Conservation (phyloP, 139 green algal species). For the Picochlorum costavermella region DNA sequence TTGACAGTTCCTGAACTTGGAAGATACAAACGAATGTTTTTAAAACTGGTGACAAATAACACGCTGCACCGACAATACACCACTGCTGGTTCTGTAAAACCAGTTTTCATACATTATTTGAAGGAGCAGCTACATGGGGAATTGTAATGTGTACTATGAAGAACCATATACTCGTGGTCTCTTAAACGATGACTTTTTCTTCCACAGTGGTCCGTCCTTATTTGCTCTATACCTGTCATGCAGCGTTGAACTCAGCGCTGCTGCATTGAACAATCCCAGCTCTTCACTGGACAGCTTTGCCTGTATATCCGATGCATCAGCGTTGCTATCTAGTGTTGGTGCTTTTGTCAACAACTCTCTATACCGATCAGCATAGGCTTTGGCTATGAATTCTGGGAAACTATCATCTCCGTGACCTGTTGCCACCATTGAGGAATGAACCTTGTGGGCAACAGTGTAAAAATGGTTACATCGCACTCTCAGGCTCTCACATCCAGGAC, state of each 20-base stretch:
- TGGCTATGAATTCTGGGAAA: conserved; percentile 29
- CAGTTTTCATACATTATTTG: conserved; percentile 84
- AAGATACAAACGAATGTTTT: conserved; percentile 74
- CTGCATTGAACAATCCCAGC: conserved; percentile 18
- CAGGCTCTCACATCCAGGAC: conserved; percentile 44
- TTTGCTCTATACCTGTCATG: conserved; percentile 12
- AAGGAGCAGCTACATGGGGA: conserved; percentile 12
- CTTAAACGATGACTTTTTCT: neutral
- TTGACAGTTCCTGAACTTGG: conserved; percentile 59
- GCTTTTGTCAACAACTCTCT: conserved; percentile 40
- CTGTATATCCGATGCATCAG: conserved; percentile 25
- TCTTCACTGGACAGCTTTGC: conserved; percentile 33
- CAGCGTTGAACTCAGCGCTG: neutral
- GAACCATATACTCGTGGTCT: neutral
- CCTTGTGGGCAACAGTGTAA: conserved; percentile 30
- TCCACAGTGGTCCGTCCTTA: conserved; percentile 3
- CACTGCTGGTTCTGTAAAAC: conserved; percentile 39
- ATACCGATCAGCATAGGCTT: conserved; percentile 36
- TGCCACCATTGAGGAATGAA: conserved; percentile 26
- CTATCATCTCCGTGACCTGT: conserved; percentile 15
- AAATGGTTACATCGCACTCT: conserved; percentile 40
- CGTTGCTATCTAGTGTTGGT: conserved; percentile 27
- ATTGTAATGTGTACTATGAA: neutral
- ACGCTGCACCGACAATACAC: conserved; percentile 33
- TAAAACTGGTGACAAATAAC: conserved; percentile 74